Evolutionary conservation across 2,329 filamentous ascomycete genomes (phyloP).

Genomic region (Neonectria faginata): DNA sequence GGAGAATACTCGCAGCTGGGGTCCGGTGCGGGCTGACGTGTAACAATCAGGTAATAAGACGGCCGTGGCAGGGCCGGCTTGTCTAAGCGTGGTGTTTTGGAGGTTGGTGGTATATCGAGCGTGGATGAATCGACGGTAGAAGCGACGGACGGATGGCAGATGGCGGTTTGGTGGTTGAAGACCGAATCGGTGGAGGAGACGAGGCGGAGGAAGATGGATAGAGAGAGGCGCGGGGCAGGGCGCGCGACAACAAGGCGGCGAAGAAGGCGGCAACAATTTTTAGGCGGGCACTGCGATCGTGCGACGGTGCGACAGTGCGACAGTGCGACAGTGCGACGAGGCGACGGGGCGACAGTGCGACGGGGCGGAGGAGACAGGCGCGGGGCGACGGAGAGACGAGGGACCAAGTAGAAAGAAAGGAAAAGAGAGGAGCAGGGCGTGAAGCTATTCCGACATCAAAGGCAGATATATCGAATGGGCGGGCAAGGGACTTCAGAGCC

Average conservation of each 20-base stretch:
- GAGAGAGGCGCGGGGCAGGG: conserved; percentile 25
- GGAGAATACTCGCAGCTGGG: conserved; percentile 20
- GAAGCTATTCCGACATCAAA: conserved; percentile 47
- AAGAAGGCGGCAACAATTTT: not conserved
- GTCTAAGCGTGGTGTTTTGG: not conserved
- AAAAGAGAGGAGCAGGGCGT: conserved; percentile 31
- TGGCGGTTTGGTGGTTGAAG: conserved; percentile 9
- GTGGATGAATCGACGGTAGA: conserved; percentile 21
- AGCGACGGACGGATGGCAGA: conserved; percentile 2
- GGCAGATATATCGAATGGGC: conserved; percentile 42
- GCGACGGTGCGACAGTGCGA: conserved; percentile 28
- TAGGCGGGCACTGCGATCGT: conserved; percentile 16
- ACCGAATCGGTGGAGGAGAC: conserved; percentile 17
- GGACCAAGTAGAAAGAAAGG: conserved; percentile 26
- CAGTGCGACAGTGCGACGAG: conserved; percentile 12
- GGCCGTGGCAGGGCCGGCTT: not conserved
- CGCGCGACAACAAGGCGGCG: not conserved
- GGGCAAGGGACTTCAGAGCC: conserved; percentile 31
- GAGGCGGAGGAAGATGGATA: conserved; percentile 22
- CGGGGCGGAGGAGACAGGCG: conserved; percentile 23
- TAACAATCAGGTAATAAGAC: conserved; percentile 29
- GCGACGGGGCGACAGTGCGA: conserved; percentile 20
- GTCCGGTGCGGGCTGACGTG: conserved; percentile 25
- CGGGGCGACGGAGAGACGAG: conserved; percentile 29
- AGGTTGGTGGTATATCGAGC: not conserved